Percentiles rank a stretch among this genome's conserved stretches.
Evolutionary conservation across 2,329 filamentous ascomycete species (phyloP).

Genomic region (Emericellopsis atlantica): DNA sequence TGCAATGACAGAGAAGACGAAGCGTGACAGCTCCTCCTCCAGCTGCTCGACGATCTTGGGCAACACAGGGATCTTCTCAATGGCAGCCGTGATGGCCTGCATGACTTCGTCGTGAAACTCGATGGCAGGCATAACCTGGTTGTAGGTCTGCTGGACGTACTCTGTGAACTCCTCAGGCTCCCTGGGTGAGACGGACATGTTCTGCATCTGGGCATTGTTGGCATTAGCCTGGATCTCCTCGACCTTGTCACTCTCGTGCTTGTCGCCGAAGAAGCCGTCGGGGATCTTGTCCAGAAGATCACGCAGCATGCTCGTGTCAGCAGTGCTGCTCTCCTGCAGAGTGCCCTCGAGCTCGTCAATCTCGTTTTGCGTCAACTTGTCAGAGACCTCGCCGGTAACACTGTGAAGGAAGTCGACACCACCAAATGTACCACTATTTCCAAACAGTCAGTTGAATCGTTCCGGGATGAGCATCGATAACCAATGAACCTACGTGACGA

Average conservation of each 20-base stretch:
- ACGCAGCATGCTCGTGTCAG: slow-evolving; percentile 63
- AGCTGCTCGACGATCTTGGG: slow-evolving; percentile 78
- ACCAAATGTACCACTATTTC: slow-evolving; percentile 62
- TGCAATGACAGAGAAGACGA: slow-evolving; percentile 84
- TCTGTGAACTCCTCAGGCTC: slow-evolving; percentile 73
- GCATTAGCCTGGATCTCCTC: slow-evolving; percentile 71
- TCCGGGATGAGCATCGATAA: background rate
- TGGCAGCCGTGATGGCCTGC: slow-evolving; percentile 62
- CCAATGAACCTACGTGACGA: slow-evolving; percentile 44
- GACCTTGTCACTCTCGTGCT: slow-evolving; percentile 62
- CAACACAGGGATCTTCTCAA: slow-evolving; percentile 76
- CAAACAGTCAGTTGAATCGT: background rate
- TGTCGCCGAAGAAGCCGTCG: slow-evolving; percentile 63
- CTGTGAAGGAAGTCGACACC: slow-evolving; percentile 91
- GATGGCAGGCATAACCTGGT: slow-evolving; percentile 79
- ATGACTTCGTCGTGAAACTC: slow-evolving; percentile 85
- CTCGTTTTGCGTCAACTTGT: slow-evolving; percentile 86
- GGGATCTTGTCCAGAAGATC: slow-evolving; percentile 75
- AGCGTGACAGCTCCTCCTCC: slow-evolving; percentile 76
- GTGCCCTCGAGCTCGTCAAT: slow-evolving; percentile 81
- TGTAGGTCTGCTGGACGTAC: slow-evolving; percentile 62
- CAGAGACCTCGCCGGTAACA: slow-evolving; percentile 66
- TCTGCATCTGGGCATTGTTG: slow-evolving; percentile 60
- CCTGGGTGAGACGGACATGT: slow-evolving; percentile 60
- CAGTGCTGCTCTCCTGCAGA: slow-evolving; percentile 50